Conservation (phyloP, 2,329 filamentous ascomycete species). For the Aspergillus brasiliensis region DNA sequence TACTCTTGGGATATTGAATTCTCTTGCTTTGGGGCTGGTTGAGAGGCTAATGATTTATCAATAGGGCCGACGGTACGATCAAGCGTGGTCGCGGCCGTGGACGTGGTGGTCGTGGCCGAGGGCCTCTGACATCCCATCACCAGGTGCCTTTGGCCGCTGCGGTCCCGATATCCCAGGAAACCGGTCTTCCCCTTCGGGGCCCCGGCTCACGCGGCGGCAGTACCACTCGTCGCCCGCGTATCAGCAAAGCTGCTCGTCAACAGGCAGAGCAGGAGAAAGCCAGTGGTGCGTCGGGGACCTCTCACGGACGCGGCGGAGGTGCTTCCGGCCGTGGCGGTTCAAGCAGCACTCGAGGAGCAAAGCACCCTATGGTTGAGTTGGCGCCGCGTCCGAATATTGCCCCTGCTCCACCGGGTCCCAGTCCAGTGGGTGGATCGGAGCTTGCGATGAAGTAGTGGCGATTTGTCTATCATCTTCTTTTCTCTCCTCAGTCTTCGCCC, state of each 20-base stretch:
- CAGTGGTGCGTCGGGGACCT: slow-evolving; percentile 49
- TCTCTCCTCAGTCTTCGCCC: slow-evolving; percentile 2
- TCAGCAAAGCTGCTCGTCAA: slow-evolving; percentile 81
- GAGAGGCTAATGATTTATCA: slow-evolving; percentile 20
- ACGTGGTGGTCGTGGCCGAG: slow-evolving; percentile 55
- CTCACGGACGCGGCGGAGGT: slow-evolving; percentile 33
- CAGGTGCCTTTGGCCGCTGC: slow-evolving; percentile 76
- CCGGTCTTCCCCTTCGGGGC: slow-evolving; percentile 70
- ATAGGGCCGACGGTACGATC: slow-evolving; percentile 70
- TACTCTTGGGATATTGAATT: not conserved
- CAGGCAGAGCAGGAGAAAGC: slow-evolving; percentile 80
- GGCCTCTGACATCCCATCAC: slow-evolving; percentile 67
- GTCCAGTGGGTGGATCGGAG: slow-evolving; percentile 29
- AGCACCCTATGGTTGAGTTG: slow-evolving; percentile 33
- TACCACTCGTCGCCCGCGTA: slow-evolving; percentile 75
- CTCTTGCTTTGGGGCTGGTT: slow-evolving; percentile 7
- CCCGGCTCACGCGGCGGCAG: slow-evolving; percentile 77
- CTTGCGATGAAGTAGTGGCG: slow-evolving; percentile 30
- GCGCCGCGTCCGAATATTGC: slow-evolving; percentile 30
- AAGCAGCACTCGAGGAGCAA: slow-evolving; percentile 30
- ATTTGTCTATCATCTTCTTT: not conserved
- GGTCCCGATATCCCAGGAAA: slow-evolving; percentile 85
- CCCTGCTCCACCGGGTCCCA: slow-evolving; percentile 25
- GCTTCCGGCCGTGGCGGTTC: slow-evolving; percentile 30
- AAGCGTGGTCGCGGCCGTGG: slow-evolving; percentile 63